A percentile compares a stretch with the other conserved stretches of the same genome.
Conservation (phyloP, 805 yeast species). For the Candida takata region DNA sequence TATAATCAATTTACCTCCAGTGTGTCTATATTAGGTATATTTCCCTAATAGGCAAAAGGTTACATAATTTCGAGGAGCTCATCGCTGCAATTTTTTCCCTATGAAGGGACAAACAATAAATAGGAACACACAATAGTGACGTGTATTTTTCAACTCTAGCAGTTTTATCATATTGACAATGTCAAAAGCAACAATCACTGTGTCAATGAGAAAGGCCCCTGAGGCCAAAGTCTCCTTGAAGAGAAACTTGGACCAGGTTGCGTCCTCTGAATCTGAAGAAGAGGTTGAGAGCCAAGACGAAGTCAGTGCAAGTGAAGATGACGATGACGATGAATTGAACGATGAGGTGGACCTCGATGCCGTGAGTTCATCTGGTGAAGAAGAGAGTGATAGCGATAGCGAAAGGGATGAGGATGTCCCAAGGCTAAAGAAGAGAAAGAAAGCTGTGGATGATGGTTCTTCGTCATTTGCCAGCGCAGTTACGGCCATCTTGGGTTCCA, state of each 20-base stretch:
- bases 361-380: conserved; percentile 6
- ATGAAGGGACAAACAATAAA: no score
- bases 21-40: no score
- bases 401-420: conserved; percentile 31
- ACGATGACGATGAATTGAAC: conserved; percentile 6
- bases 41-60: no score
- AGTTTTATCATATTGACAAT: no score
- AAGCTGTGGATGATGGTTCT: conserved; percentile 61
- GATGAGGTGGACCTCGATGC: conserved; percentile 13
- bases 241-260: conserved; percentile 1
- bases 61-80: no score
- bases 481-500: conserved; percentile 75
- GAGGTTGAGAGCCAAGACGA: neutral
- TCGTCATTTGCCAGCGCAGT: conserved; percentile 76
- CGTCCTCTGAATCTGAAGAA: neutral
- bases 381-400: conserved; percentile 13
- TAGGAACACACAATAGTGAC: no score
- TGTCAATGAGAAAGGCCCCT: conserved; percentile 5
- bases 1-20: no score
- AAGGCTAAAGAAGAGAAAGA: conserved; percentile 47
- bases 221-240: neutral
- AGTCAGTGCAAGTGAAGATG: no score
- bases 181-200: conserved; percentile 19
- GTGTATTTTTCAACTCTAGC: no score
- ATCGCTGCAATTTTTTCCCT: no score